Conservation (phyloP, 139 green algal genomes). For the Marvania coccoides region DNA sequence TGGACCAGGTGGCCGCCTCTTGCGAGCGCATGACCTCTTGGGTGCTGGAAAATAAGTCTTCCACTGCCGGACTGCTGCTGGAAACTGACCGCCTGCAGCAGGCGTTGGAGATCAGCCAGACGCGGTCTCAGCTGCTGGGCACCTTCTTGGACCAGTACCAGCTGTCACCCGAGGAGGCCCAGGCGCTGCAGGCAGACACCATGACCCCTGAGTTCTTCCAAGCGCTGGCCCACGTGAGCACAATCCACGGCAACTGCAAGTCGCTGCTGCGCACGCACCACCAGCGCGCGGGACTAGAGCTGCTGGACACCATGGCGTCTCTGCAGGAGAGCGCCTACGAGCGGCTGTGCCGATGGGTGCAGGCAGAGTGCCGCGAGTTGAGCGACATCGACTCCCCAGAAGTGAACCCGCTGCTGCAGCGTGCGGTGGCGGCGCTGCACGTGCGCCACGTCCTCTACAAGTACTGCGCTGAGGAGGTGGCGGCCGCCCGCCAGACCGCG, state of each 20-base stretch:
- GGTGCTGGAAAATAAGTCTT: constrained; percentile 26
- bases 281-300: constrained; percentile 91
- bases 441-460: constrained; percentile 81
- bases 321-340: constrained; percentile 95
- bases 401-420: constrained; percentile 66
- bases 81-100: constrained; percentile 50
- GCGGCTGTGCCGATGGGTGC: constrained; percentile 92
- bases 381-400: constrained; percentile 82
- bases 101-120: constrained; percentile 46
- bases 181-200: constrained; percentile 41
- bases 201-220: constrained; percentile 79
- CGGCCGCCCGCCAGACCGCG: constrained; percentile 71
- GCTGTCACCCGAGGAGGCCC: constrained; percentile 66
- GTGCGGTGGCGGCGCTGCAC: constrained; percentile 66
- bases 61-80: constrained; percentile 36
- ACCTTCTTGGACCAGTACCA: constrained; percentile 93
- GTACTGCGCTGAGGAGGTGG: constrained; percentile 94
- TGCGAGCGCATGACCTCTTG: constrained; percentile 50
- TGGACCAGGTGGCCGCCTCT: constrained; percentile 56
- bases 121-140: constrained; percentile 52
- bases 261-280: constrained; percentile 79
- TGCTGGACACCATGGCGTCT: constrained; percentile 93
- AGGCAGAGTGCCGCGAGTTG: constrained; percentile 80
- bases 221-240: constrained; percentile 73
- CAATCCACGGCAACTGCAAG: constrained; percentile 91